Evolutionary conservation across 2,329 filamentous ascomycete genomes (phyloP).

Genomic region (Cordyceps tenuipes): DNA sequence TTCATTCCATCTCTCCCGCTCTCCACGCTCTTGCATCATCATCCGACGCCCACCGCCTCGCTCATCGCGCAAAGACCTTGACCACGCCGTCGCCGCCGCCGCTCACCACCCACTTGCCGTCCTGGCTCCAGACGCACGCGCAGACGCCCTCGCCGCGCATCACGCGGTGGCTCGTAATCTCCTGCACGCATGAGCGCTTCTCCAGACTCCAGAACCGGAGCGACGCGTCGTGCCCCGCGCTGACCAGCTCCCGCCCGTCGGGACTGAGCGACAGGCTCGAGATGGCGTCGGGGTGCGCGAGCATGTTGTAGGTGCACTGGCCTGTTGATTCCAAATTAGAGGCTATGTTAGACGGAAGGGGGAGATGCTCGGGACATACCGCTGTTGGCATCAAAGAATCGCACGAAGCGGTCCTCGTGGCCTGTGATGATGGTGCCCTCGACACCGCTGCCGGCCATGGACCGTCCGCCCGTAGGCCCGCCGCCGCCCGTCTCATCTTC

Average conservation of each 20-base stretch:
- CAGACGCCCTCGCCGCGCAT: constrained; percentile 97
- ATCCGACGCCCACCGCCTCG: neutral
- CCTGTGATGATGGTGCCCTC: constrained; percentile 94
- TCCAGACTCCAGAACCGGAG: constrained; percentile 96
- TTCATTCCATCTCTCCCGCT: neutral
- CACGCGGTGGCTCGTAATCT: constrained; percentile 83
- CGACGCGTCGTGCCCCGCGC: constrained; percentile 89
- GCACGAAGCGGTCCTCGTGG: constrained; percentile 90
- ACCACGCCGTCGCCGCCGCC: constrained; percentile 92
- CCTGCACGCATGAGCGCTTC: constrained; percentile 89
- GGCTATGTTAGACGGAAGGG: neutral
- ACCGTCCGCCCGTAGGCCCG: constrained; percentile 66
- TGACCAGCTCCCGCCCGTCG: constrained; percentile 89
- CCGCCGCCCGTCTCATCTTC: constrained; percentile 69
- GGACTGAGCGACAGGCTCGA: constrained; percentile 86
- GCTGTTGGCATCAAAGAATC: constrained; percentile 97
- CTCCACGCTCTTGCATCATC: neutral
- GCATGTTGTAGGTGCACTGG: constrained; percentile 98
- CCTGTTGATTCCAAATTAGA: constrained; percentile 45
- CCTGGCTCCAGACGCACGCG: constrained; percentile 89
- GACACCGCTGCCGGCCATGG: constrained; percentile 64
- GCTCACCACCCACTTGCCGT: constrained; percentile 89
- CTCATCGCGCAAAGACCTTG: constrained; percentile 68
- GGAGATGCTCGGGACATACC: constrained; percentile 52
- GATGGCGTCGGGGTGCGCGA: constrained; percentile 89